A percentile compares a stretch with the other conserved stretches of the same genome.
Evolutionary conservation across 2,329 filamentous ascomycete species (phyloP).

Genomic region (Penicillium fuscoglaucum): DNA sequence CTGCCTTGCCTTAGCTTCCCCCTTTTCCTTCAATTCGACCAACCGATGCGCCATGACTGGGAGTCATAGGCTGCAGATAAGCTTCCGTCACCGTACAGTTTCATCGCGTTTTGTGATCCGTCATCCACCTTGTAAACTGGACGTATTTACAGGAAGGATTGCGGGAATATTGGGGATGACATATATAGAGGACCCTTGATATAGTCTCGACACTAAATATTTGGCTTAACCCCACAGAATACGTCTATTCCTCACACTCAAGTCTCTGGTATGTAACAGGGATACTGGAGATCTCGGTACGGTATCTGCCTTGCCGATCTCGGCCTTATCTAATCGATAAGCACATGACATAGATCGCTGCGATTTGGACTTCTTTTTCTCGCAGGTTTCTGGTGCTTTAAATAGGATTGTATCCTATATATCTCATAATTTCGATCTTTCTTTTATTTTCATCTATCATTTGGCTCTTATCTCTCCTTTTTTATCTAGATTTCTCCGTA

Average conservation of each 20-base stretch:
- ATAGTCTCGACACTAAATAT: not conserved
- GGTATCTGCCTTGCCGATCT: constrained; percentile 19
- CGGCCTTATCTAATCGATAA: constrained; percentile 29
- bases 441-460: not conserved
- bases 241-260: not conserved
- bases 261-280: not conserved
- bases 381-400: not conserved
- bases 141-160: not conserved
- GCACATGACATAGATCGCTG: constrained; percentile 16
- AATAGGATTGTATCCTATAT: not conserved
- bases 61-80: constrained; percentile 16
- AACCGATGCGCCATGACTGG: constrained; percentile 2
- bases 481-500: not conserved
- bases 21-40: not conserved
- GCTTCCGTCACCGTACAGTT: constrained; percentile 11
- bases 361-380: constrained; percentile 15
- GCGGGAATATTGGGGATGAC: not conserved
- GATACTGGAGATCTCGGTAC: constrained; percentile 2
- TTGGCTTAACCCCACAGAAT: not conserved
- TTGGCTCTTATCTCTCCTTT: not conserved
- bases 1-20: constrained; percentile 7
- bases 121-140: not conserved
- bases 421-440: not conserved
- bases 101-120: not conserved
- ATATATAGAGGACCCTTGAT: not conserved